A percentile compares a stretch with the other conserved stretches of the same genome.
These are phyloP conservation scores for Scleromitrula shiraiana DNA, from an alignment of 2,329 filamentous ascomycete genomes.

Conservation along the genomic window DNA sequence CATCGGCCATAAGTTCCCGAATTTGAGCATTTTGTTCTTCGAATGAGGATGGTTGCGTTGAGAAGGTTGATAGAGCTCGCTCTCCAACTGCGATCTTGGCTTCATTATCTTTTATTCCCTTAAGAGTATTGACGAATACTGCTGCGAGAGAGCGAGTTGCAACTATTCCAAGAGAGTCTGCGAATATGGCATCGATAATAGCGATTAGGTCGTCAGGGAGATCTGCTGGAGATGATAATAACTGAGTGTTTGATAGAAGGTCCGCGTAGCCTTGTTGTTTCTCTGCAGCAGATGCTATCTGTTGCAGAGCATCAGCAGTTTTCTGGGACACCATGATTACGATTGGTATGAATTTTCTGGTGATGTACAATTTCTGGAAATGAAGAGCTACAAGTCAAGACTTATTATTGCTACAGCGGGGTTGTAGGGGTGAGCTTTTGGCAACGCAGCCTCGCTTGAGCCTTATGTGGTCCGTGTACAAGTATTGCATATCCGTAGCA, in stretches of 20 bases:
- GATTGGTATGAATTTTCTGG: background rate
- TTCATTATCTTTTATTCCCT: constrained; percentile 50
- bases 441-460: too few relatives aligned
- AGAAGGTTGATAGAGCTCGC: constrained; percentile 61
- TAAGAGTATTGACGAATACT: constrained; percentile 58
- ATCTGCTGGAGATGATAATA: constrained; percentile 14
- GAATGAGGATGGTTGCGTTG: constrained; percentile 58
- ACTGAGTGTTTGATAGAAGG: constrained; percentile 36
- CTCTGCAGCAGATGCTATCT: constrained; percentile 34
- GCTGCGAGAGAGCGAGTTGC: constrained; percentile 25
- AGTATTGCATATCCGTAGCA: too few relatives aligned
- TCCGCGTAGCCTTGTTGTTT: constrained; percentile 40
- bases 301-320: constrained; percentile 38
- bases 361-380: background rate
- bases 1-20: constrained; percentile 72
- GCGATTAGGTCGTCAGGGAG: constrained; percentile 24
- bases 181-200: constrained; percentile 29
- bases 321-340: constrained; percentile 30
- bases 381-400: too few relatives aligned
- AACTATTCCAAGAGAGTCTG: constrained; percentile 27
- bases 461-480: too few relatives aligned
- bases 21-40: constrained; percentile 78
- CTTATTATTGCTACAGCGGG: too few relatives aligned
- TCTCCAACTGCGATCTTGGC: constrained; percentile 69
- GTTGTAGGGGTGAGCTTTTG: too few relatives aligned